Conservation (phyloP, 768 basidiomycete genomes). For the Dacryopinax primogenitus region DNA sequence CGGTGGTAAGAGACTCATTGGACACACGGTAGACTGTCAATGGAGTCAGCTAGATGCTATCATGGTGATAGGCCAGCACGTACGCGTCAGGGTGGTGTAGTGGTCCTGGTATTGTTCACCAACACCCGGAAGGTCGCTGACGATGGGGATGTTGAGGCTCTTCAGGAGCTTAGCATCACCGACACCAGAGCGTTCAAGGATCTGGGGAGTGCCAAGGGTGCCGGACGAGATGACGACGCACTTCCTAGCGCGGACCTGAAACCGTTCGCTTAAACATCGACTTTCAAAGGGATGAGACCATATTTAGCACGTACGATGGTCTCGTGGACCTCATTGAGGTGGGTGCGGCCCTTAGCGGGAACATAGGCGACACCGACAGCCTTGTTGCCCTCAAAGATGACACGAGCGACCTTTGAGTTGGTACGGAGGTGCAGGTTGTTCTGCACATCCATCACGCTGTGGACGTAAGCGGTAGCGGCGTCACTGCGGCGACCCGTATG, state of each 20-base stretch:
- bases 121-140: slow-evolving; percentile 58
- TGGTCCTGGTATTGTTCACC: slow-evolving; percentile 65
- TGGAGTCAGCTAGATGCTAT: slow-evolving; percentile 10
- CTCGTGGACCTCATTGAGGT: slow-evolving; percentile 41
- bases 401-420: slow-evolving; percentile 53
- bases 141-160: slow-evolving; percentile 42
- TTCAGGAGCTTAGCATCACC: slow-evolving; percentile 43
- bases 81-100: slow-evolving; percentile 54
- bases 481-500: slow-evolving; percentile 60
- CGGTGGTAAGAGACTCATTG: slow-evolving; percentile 47
- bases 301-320: slow-evolving; percentile 38
- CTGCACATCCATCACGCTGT: slow-evolving; percentile 58
- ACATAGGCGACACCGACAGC: slow-evolving; percentile 62
- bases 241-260: slow-evolving; percentile 44
- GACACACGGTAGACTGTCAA: slow-evolving; percentile 50
- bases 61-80: slow-evolving; percentile 17
- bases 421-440: slow-evolving; percentile 52
- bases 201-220: slow-evolving; percentile 58
- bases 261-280: slow-evolving; percentile 3
- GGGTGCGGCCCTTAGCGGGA: slow-evolving; percentile 45
- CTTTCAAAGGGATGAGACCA: not conserved
- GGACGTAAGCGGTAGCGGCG: slow-evolving; percentile 57
- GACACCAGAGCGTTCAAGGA: slow-evolving; percentile 60
- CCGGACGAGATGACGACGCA: slow-evolving; percentile 53
- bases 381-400: slow-evolving; percentile 59